A percentile compares a stretch with the other conserved stretches of the same genome.
These are phyloP conservation scores for Pseudozyma hubeiensis DNA, from an alignment of 1,284 basidiomycete genomes.

Conservation along the genomic window DNA sequence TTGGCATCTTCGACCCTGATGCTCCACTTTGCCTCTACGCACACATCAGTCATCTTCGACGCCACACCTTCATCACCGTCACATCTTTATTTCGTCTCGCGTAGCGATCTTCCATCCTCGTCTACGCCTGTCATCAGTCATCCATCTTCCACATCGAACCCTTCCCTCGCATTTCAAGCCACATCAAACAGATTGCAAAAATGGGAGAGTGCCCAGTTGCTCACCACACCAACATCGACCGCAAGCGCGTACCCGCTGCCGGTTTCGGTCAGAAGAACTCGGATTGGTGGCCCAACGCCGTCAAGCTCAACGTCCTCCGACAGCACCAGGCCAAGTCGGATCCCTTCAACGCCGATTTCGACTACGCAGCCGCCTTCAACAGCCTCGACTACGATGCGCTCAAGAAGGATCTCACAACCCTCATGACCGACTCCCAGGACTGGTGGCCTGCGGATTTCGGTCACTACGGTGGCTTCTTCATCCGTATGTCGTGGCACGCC, in stretches of 20 bases:
- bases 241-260: constrained; percentile 34
- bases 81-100: neutral
- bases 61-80: constrained; percentile 19
- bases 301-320: constrained; percentile 40
- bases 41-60: constrained; percentile 18
- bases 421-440: constrained; percentile 47
- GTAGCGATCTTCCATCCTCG: constrained; percentile 5
- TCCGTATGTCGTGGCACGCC: constrained; percentile 44
- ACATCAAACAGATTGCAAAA: neutral
- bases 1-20: too few relatives aligned
- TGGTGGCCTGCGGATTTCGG: constrained; percentile 49
- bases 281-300: constrained; percentile 45
- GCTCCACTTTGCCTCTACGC: neutral
- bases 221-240: constrained; percentile 30
- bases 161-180: neutral
- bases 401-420: constrained; percentile 36
- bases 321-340: constrained; percentile 41
- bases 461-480: constrained; percentile 48
- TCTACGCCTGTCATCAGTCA: constrained; percentile 10
- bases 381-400: constrained; percentile 44
- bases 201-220: constrained; percentile 47
- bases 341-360: constrained; percentile 35
- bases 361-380: constrained; percentile 39
- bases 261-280: constrained; percentile 37
- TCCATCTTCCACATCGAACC: neutral